Conservation (phyloP, 225 moss, liverwort and hornwort species). For the Bryoerythrophyllum caledonicum region DNA sequence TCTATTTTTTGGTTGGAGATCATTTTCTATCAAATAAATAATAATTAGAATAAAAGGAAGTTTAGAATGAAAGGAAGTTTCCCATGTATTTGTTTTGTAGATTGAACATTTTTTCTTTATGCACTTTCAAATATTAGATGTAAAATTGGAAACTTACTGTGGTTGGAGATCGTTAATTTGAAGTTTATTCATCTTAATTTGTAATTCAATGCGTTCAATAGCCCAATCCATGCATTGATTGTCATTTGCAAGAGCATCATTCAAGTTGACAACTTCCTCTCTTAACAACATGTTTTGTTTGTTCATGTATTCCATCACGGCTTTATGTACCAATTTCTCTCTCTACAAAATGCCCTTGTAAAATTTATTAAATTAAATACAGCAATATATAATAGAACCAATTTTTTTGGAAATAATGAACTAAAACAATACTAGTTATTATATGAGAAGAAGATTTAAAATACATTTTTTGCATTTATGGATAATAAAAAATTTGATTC, state of each 20-base stretch:
- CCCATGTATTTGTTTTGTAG: background rate
- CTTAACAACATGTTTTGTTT: conserved; percentile 77
- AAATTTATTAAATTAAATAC: background rate
- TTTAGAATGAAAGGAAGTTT: background rate
- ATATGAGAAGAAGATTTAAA: too few species aligned
- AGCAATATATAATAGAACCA: background rate
- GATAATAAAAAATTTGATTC: background rate
- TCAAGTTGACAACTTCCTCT: conserved; percentile 69
- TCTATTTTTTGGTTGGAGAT: background rate
- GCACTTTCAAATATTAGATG: too few species aligned
- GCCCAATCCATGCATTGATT: conserved; percentile 67
- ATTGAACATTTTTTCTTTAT: background rate
- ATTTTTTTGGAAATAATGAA: background rate
- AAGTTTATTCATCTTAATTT: conserved; percentile 47
- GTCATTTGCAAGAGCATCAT: conserved; percentile 53
- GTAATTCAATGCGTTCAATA: conserved; percentile 58
- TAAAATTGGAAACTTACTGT: conserved; percentile 11
- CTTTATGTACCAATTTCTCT: conserved; percentile 62
- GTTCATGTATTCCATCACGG: conserved; percentile 74
- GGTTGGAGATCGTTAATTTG: conserved; percentile 37
- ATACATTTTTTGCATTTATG: background rate
- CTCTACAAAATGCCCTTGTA: conserved; percentile 34
- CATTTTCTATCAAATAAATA: background rate
- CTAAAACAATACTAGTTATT: too few species aligned
- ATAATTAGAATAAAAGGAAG: too few species aligned